Percentiles rank a stretch among this genome's conserved stretches.
Evolutionary conservation across 2,329 filamentous ascomycete species (phyloP).

Genomic region (Sarocladium kiliense): DNA sequence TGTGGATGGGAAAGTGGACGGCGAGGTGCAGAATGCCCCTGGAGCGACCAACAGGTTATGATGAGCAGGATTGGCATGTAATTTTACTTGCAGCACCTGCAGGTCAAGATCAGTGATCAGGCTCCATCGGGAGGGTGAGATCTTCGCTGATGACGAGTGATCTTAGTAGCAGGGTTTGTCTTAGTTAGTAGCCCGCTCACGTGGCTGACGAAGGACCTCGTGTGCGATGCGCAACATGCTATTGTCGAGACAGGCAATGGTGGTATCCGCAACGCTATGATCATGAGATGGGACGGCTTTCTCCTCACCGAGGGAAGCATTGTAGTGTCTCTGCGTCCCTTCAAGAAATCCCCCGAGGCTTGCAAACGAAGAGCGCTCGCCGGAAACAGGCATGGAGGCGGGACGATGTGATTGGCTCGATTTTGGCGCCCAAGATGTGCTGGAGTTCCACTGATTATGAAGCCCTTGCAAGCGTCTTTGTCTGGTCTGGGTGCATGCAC

Average conservation of each 20-base stretch:
- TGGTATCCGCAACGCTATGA: neutral
- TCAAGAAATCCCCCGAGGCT: neutral
- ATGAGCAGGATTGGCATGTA: constrained; percentile 2
- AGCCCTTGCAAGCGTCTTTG: neutral
- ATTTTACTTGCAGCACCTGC: constrained; percentile 9
- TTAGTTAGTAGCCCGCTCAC: neutral
- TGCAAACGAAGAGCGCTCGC: neutral
- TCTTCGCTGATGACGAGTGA: constrained; percentile 4
- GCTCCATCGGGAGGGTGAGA: constrained; percentile 1
- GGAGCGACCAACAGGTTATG: neutral
- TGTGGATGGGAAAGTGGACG: constrained; percentile 3
- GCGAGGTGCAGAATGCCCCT: neutral
- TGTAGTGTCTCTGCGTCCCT: neutral
- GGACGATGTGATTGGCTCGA: neutral
- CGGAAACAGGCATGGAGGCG: neutral
- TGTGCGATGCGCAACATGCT: neutral
- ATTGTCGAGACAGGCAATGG: neutral
- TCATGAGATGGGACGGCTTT: neutral
- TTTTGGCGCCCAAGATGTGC: constrained; percentile 9
- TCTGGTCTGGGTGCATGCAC: neutral
- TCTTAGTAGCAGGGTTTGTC: neutral
- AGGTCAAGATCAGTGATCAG: constrained; percentile 3
- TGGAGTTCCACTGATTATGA: neutral
- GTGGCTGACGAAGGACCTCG: neutral
- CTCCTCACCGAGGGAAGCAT: neutral